Base-by-base conservation (phyloP, 2,329 filamentous ascomycete species). In the Aureobasidium sp. region DNA sequence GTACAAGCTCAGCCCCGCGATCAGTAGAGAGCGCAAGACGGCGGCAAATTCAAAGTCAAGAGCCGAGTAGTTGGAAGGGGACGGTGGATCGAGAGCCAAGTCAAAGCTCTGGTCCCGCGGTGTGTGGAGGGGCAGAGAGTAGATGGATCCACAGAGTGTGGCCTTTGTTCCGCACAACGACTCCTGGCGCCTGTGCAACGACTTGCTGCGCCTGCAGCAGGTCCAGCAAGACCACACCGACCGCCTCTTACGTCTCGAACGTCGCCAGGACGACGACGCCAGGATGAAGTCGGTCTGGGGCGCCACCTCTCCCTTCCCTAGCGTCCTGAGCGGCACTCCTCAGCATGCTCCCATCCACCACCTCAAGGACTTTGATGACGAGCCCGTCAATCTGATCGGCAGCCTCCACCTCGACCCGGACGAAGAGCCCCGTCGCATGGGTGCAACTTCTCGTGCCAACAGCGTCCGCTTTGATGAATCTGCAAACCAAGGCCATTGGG, bases 401-500 rank as follows among this genome's bases (percentile, higher is more conserved):
- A 90, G 89, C 60, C 82, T 97, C 63, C 90, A 92, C 63, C 80
- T 97, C 7, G 93, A 96, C 66, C 83, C 87, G 5, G 92, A 96
- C 65, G 91, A 97, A 65, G 89, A 92, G 71, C 89, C 89, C 36
- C 87, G 91, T 62, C 86, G 91, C 41, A 85, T 93, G 65, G 90
- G 94, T 60, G 90, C 90, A 22, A 88, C 91, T 20, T 99, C 94
- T 20, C 84, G 94, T 68, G 93, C 94, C 52, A 97, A 97, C 73
- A 97, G 94, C 71, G 94, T 99, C 68, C 89, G 94, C 41, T 99
- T 99, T 70, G 94, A 97, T 71, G 93, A 97, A 73, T 96, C 91
- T 71, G 92, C 93, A 15, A 86, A 96, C 68, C 91, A 96, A 69
- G 89, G 90, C 52, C 91, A 91, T 73, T 95, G 94, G 84, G 87